Percentiles rank a stretch among this genome's conserved stretches.
Conservation (phyloP, 2,329 filamentous ascomycete species). For the Torrubiella hemipterigena region DNA sequence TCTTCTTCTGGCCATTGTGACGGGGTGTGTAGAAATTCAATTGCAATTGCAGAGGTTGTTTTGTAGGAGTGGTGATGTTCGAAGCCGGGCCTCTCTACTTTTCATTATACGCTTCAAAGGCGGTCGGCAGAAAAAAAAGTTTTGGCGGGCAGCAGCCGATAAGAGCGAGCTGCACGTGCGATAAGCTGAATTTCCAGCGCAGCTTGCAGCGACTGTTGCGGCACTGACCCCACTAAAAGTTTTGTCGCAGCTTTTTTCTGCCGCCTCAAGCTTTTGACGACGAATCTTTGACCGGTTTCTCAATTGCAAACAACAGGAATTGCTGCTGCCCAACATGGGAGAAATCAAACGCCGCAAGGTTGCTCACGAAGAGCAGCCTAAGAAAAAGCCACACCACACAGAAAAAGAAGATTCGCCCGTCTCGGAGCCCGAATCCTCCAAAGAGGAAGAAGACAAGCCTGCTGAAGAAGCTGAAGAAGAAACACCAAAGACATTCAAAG, state of each 20-base stretch:
- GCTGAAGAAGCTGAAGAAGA: conserved; percentile 18
- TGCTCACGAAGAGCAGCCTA: conserved; percentile 12
- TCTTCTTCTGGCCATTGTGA: conserved; percentile 63
- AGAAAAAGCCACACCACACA: too few relatives aligned
- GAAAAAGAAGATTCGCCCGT: too few relatives aligned
- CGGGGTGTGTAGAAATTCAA: conserved; percentile 7
- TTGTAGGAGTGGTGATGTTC: too few relatives aligned
- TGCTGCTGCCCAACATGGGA: conserved; percentile 22
- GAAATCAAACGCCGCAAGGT: conserved; percentile 29
- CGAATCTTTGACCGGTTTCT: too few relatives aligned
- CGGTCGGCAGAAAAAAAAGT: conserved; percentile 17
- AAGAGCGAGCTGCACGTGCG: conserved; percentile 18
- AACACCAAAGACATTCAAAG: conserved; percentile 51
- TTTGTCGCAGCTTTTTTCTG: conserved; percentile 9
- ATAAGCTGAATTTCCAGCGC: conserved; percentile 11
- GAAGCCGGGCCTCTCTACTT: too few relatives aligned
- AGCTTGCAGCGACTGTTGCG: too few relatives aligned
- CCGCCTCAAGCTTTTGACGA: background rate
- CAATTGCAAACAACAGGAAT: too few relatives aligned
- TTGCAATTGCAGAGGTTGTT: too few relatives aligned
- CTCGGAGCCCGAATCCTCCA: conserved; percentile 3
- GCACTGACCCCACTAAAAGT: conserved; percentile 19
- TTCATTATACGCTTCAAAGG: too few relatives aligned
- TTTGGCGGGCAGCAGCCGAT: conserved; percentile 19
- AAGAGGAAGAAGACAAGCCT: conserved; percentile 17